These are phyloP conservation scores for Epicoccum nigrum DNA, from an alignment of 2,329 filamentous ascomycete genomes.

Conservation along the genomic window DNA sequence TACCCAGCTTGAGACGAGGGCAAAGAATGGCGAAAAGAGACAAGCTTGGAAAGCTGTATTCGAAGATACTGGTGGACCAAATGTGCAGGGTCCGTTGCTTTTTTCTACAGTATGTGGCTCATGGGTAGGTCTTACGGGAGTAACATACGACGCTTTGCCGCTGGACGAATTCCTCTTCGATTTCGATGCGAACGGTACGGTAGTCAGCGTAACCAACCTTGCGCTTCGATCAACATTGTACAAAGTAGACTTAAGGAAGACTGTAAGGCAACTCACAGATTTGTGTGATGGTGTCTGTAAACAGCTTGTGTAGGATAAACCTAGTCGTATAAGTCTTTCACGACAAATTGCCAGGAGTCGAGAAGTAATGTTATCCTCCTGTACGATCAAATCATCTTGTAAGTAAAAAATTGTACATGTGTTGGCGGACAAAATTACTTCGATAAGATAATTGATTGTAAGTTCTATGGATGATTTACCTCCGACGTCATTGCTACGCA, in stretches of 20 bases:
- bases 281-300: background rate
- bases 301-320: too few relatives aligned
- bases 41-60: slow-evolving; percentile 32
- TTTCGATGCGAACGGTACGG: slow-evolving; percentile 25
- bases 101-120: slow-evolving; percentile 31
- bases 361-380: too few relatives aligned
- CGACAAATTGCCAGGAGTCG: too few relatives aligned
- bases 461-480: too few relatives aligned
- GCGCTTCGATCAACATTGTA: slow-evolving; percentile 17
- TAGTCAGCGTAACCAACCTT: slow-evolving; percentile 31
- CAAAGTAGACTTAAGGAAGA: slow-evolving; percentile 22
- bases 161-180: slow-evolving; percentile 35
- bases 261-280: background rate
- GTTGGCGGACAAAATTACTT: too few relatives aligned
- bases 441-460: too few relatives aligned
- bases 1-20: slow-evolving; percentile 25
- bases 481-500: too few relatives aligned
- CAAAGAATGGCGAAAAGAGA: slow-evolving; percentile 16
- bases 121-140: slow-evolving; percentile 31
- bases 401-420: too few relatives aligned
- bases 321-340: too few relatives aligned
- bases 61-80: slow-evolving; percentile 27
- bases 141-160: slow-evolving; percentile 31
- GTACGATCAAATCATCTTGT: too few relatives aligned
- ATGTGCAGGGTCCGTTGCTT: slow-evolving; percentile 19